Evolutionary conservation across 1,284 basidiomycete genomes (phyloP).

Genomic region (Heterobasidion occidentale): DNA sequence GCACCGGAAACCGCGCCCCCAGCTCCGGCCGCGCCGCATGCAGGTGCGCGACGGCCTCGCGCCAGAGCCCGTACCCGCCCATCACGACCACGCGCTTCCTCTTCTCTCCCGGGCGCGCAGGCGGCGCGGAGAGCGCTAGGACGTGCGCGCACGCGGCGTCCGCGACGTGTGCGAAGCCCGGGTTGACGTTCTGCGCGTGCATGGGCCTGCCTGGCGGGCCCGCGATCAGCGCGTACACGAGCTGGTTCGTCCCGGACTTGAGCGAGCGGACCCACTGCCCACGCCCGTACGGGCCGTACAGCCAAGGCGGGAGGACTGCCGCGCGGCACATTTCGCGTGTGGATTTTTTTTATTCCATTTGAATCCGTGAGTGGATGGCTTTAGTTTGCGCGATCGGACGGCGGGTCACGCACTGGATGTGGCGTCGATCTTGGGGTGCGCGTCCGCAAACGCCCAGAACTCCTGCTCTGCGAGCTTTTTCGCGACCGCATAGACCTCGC

Average conservation of each 20-base stretch:
- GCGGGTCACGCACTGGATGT: not conserved
- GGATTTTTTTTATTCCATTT: not conserved
- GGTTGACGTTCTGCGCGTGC: not conserved
- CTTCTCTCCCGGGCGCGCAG: not conserved
- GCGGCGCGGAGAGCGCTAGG: not conserved
- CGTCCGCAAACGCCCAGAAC: not conserved
- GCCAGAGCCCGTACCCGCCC: not conserved
- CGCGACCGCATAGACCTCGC: not conserved
- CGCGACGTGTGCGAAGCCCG: not conserved
- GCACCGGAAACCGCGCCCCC: not conserved
- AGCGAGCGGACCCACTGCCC: not conserved
- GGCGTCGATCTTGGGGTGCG: not conserved
- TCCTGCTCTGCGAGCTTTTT: slow-evolving; percentile 1
- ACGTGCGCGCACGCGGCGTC: slow-evolving; percentile 1
- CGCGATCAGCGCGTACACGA: not conserved
- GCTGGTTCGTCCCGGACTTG: not conserved
- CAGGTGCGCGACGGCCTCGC: not conserved
- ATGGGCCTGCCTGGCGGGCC: not conserved
- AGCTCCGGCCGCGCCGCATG: not conserved
- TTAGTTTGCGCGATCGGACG: too few relatives aligned
- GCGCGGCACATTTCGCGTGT: too few relatives aligned
- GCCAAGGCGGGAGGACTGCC: not conserved
- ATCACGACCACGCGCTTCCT: not conserved
- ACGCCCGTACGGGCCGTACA: slow-evolving; percentile 1
- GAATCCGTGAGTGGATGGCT: too few relatives aligned